Conservation (phyloP, 2,329 filamentous ascomycete genomes). For the Juglanconis oblonga region DNA sequence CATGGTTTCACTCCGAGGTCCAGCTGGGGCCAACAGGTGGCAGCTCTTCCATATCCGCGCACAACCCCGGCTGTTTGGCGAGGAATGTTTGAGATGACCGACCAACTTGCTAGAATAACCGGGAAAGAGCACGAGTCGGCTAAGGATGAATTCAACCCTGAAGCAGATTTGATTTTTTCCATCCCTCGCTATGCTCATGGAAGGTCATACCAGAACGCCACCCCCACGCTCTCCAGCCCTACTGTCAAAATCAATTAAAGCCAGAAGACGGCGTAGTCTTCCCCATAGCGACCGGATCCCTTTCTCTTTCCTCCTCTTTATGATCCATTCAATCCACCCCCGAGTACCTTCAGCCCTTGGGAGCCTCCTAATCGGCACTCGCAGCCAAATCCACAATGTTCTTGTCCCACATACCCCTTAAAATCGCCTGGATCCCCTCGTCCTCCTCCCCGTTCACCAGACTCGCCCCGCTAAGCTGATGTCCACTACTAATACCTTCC, state of each 20-base stretch:
- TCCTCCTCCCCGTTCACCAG: slow-evolving; percentile 48
- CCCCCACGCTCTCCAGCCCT: background rate
- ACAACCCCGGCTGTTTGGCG: too few relatives aligned
- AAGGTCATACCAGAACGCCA: background rate
- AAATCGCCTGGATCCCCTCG: slow-evolving; percentile 47
- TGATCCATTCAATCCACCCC: too few relatives aligned
- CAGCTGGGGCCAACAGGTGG: too few relatives aligned
- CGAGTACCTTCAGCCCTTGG: background rate
- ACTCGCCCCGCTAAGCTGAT: slow-evolving; percentile 45
- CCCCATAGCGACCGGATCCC: background rate
- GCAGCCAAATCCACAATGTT: slow-evolving; percentile 51
- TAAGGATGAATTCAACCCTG: background rate
- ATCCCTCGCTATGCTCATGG: background rate
- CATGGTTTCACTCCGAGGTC: too few relatives aligned
- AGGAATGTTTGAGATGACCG: background rate
- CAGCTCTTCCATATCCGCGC: too few relatives aligned
- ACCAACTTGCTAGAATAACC: background rate
- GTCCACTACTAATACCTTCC: slow-evolving; percentile 28
- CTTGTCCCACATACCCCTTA: slow-evolving; percentile 62
- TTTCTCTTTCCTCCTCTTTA: background rate
- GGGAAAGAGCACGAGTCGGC: background rate
- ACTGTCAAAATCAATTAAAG: background rate
- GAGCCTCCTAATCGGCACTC: slow-evolving; percentile 43
- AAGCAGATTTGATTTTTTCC: background rate
- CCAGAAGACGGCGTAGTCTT: background rate